Conservation (phyloP, 108 stramenopile genomes). For the Pseudonitzschia multistriata region DNA sequence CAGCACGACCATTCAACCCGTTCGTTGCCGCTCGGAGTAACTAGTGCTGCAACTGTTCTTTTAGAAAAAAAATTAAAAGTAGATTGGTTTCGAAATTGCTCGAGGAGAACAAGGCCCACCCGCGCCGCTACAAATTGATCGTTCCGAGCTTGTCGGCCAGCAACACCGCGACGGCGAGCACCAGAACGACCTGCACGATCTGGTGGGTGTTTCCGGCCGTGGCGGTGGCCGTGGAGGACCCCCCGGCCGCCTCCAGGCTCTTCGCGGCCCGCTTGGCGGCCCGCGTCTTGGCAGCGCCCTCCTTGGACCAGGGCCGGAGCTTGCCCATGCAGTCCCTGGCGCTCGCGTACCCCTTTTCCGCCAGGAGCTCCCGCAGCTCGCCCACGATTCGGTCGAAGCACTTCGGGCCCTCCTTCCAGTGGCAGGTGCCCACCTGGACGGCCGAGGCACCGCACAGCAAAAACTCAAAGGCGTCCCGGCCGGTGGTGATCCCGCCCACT, state of each 20-base stretch:
- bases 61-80: too few species aligned
- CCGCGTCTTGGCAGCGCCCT: slow-evolving; percentile 65
- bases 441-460: slow-evolving; percentile 85
- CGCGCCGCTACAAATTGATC: neutral
- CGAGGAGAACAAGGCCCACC: too few species aligned
- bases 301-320: slow-evolving; percentile 83
- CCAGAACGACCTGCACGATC: slow-evolving; percentile 4
- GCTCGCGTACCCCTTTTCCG: slow-evolving; percentile 62
- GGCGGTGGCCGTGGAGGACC: neutral
- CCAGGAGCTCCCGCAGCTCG: slow-evolving; percentile 64
- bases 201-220: slow-evolving; percentile 6
- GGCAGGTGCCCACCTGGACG: slow-evolving; percentile 90
- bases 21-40: too few species aligned
- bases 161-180: slow-evolving; percentile 48
- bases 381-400: slow-evolving; percentile 90
- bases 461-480: slow-evolving; percentile 81
- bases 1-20: too few species aligned
- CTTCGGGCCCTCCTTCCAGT: slow-evolving; percentile 88
- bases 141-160: slow-evolving; percentile 59
- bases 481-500: slow-evolving; percentile 77
- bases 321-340: slow-evolving; percentile 78
- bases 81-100: too few species aligned
- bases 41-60: too few species aligned
- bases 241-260: neutral
- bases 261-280: slow-evolving; percentile 38